Percentiles rank a stretch among this genome's conserved stretches.
Conservation (phyloP, 768 basidiomycete species). For the Leccinellum albellum region DNA sequence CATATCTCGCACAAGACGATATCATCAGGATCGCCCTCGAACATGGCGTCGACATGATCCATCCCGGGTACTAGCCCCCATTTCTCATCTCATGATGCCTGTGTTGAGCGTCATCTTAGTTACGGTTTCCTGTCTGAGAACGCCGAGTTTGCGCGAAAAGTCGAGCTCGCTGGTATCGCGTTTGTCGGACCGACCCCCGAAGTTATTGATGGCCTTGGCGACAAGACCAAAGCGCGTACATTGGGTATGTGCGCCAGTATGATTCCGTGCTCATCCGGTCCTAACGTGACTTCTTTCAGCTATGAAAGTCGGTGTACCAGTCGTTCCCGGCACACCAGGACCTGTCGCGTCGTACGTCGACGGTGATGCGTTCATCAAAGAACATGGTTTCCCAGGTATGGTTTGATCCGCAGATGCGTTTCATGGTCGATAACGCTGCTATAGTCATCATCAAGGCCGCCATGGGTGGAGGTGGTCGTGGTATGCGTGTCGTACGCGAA, state of each 20-base stretch:
- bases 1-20: constrained; percentile 96
- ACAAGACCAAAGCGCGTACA: constrained; percentile 96
- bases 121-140: constrained; percentile 99
- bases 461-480: constrained; percentile 97
- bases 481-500: constrained; percentile 97
- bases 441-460: constrained; percentile 98
- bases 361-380: constrained; percentile 85
- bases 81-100: not conserved
- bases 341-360: constrained; percentile 77
- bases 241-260: constrained; percentile 50
- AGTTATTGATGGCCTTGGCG: constrained; percentile 95
- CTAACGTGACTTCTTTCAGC: constrained; percentile 42
- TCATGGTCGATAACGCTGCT: constrained; percentile 8
- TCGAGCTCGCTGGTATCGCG: constrained; percentile 94
- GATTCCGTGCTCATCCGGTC: not conserved
- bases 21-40: constrained; percentile 96
- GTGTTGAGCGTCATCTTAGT: constrained; percentile 37
- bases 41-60: constrained; percentile 99
- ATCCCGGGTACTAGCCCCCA: constrained; percentile 69
- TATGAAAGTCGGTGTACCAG: constrained; percentile 87
- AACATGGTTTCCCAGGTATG: constrained; percentile 91
- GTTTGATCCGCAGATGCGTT: not conserved
- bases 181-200: constrained; percentile 96
- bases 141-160: constrained; percentile 94
- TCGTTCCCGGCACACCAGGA: constrained; percentile 98